Percentiles rank a stretch among this genome's conserved stretches.
phyloP scores from a whole-genome alignment of 108 stramenopile genomes.

The Skeletonema grethae region DNA sequence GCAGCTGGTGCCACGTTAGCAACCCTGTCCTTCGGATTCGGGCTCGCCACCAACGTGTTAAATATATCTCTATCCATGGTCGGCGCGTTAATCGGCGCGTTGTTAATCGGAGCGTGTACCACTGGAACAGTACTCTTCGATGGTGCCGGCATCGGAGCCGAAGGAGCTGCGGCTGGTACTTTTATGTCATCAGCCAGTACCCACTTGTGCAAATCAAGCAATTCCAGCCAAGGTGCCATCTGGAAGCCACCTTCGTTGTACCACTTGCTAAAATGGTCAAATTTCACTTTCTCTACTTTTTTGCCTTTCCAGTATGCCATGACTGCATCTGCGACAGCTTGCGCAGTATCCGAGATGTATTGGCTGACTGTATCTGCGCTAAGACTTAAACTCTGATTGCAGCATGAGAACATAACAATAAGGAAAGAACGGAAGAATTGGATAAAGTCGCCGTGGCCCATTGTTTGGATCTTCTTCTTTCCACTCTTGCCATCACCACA shows the following conservation, averaged over 20 bases:
- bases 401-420: slow-evolving; percentile 88
- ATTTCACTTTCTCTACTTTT: slow-evolving; percentile 72
- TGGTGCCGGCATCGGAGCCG: not conserved
- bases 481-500: slow-evolving; percentile 56
- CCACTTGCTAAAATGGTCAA: slow-evolving; percentile 93
- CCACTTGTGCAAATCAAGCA: slow-evolving; percentile 95
- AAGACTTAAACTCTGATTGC: slow-evolving; percentile 82
- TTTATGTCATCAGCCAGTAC: slow-evolving; percentile 61
- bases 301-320: slow-evolving; percentile 75
- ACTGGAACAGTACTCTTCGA: not conserved
- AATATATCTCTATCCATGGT: slow-evolving; percentile 20
- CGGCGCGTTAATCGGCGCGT: not conserved
- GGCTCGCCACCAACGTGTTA: slow-evolving; percentile 33
- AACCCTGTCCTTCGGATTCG: slow-evolving; percentile 11
- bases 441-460: slow-evolving; percentile 68
- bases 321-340: slow-evolving; percentile 81
- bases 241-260: slow-evolving; percentile 96
- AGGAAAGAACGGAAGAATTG: slow-evolving; percentile 83
- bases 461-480: slow-evolving; percentile 46
- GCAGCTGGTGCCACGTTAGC: not conserved
- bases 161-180: slow-evolving; percentile 10
- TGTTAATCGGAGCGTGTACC: not conserved
- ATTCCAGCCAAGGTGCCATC: slow-evolving; percentile 93
- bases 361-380: slow-evolving; percentile 66
- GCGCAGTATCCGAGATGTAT: slow-evolving; percentile 81